phyloP scores from a whole-genome alignment of 805 yeast species.

The Teunomyces pallodes region DNA sequence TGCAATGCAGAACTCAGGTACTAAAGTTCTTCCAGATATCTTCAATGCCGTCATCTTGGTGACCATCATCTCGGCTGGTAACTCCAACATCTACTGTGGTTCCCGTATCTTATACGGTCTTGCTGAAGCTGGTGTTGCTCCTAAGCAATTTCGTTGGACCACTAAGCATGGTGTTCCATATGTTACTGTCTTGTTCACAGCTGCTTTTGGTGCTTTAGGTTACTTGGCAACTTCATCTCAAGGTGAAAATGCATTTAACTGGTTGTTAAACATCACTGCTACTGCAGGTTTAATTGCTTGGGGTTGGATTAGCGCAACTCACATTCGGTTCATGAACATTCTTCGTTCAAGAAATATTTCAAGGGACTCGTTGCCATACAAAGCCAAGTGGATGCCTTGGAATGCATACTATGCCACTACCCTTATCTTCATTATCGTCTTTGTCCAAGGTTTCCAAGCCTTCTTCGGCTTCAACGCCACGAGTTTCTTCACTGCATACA shows the following conservation, averaged over 20 bases:
- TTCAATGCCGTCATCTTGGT: conserved; percentile 68
- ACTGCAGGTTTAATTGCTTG: conserved; percentile 75
- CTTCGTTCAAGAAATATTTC: conserved; percentile 61
- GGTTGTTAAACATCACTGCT: conserved; percentile 75
- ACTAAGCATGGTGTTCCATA: conserved; percentile 63
- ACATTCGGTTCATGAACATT: conserved; percentile 67
- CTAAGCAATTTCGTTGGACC: conserved; percentile 47
- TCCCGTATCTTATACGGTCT: conserved; percentile 67
- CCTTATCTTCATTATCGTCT: conserved; percentile 52
- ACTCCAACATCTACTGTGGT: conserved; percentile 70
- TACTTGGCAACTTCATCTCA: conserved; percentile 53
- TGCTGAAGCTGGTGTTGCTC: conserved; percentile 59
- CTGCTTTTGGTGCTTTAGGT: conserved; percentile 62
- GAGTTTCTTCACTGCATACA: conserved; percentile 66
- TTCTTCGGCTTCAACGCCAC: conserved; percentile 56
- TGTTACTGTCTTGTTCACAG: conserved; percentile 53
- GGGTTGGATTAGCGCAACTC: conserved; percentile 64
- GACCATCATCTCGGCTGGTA: conserved; percentile 76
- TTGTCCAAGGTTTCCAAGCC: conserved; percentile 70
- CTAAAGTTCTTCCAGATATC: conserved; percentile 62
- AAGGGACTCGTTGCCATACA: conserved; percentile 70
- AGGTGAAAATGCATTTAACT: conserved; percentile 60
- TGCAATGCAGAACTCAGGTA: conserved; percentile 68
- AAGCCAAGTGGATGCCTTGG: conserved; percentile 68
- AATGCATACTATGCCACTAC: conserved; percentile 62